These are phyloP conservation scores for Pulicaria dysenterica DNA, from an alignment of 129 eudicot genomes.

Conservation along the genomic window DNA sequence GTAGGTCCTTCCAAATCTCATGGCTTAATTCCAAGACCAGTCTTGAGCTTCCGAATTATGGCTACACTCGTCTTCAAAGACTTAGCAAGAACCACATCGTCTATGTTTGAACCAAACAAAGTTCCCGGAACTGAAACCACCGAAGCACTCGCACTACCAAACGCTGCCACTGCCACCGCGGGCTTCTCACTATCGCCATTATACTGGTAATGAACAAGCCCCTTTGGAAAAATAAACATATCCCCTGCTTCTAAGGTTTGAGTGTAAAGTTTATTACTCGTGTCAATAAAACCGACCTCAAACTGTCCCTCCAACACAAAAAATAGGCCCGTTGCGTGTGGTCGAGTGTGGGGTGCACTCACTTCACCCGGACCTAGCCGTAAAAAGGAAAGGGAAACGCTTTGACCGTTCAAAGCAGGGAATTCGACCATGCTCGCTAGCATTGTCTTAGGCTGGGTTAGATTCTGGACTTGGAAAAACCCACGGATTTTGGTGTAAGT, in stretches of 20 bases:
- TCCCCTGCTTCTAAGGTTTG: slow-evolving; percentile 46
- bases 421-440: slow-evolving; percentile 44
- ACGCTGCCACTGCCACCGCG: slow-evolving; percentile 46
- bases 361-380: slow-evolving; percentile 35
- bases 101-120: slow-evolving; percentile 35
- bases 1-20: neutral
- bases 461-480: neutral
- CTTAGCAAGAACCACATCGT: slow-evolving; percentile 49
- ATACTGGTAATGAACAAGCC: slow-evolving; percentile 56
- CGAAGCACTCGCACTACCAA: slow-evolving; percentile 53
- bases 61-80: slow-evolving; percentile 44
- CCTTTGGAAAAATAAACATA: slow-evolving; percentile 53
- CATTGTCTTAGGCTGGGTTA: slow-evolving; percentile 9
- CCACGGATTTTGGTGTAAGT: slow-evolving; percentile 40
- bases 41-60: slow-evolving; percentile 47
- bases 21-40: slow-evolving; percentile 30
- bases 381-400: slow-evolving; percentile 46
- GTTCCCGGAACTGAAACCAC: slow-evolving; percentile 39
- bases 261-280: slow-evolving; percentile 41
- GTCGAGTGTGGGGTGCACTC: slow-evolving; percentile 48
- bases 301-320: slow-evolving; percentile 39
- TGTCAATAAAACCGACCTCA: slow-evolving; percentile 56
- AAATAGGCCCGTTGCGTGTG: slow-evolving; percentile 46
- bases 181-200: slow-evolving; percentile 29
- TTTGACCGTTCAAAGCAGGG: slow-evolving; percentile 51